These are phyloP conservation scores for Globisporangium camurandrum DNA, from an alignment of 352 stramenopile species.

Conservation along the genomic window DNA sequence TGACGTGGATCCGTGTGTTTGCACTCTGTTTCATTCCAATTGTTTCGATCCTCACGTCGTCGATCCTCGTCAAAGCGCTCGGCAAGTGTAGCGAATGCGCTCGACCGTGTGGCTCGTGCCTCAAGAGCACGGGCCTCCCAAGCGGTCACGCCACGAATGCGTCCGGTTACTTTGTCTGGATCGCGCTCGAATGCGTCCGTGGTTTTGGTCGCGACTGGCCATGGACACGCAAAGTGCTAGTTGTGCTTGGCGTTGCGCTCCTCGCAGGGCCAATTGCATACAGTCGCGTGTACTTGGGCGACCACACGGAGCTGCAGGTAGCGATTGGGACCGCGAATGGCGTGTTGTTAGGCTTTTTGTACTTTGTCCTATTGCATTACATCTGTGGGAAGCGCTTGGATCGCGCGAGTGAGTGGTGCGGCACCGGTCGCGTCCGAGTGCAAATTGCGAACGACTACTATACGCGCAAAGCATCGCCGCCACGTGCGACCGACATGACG, in stretches of 20 bases:
- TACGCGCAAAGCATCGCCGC: background rate
- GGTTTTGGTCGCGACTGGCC: constrained; percentile 23
- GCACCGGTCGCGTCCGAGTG: constrained; percentile 1
- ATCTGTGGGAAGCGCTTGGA: constrained; percentile 15
- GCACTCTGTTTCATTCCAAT: constrained; percentile 43
- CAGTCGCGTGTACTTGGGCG: constrained; percentile 47
- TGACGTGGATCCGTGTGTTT: constrained; percentile 38
- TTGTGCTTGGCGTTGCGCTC: constrained; percentile 10
- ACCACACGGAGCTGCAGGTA: constrained; percentile 48
- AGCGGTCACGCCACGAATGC: constrained; percentile 46
- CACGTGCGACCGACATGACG: background rate
- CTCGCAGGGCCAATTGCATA: constrained; percentile 45
- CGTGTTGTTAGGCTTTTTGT: constrained; percentile 27
- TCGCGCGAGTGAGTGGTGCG: constrained; percentile 3
- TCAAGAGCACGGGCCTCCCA: constrained; percentile 39
- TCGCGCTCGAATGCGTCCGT: constrained; percentile 34
- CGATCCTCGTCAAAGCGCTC: constrained; percentile 30
- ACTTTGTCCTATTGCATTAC: constrained; percentile 39
- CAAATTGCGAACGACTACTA: constrained; percentile 10
- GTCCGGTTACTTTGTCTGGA: constrained; percentile 37
- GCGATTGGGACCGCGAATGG: constrained; percentile 31
- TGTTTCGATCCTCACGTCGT: constrained; percentile 29
- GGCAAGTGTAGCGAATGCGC: constrained; percentile 37
- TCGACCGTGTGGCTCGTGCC: constrained; percentile 41
- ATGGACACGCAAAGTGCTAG: constrained; percentile 12